Percentiles rank a stretch among this genome's conserved stretches.
phyloP scores from a whole-genome alignment of 1,284 basidiomycete genomes.

The Inonotus hispidus region DNA sequence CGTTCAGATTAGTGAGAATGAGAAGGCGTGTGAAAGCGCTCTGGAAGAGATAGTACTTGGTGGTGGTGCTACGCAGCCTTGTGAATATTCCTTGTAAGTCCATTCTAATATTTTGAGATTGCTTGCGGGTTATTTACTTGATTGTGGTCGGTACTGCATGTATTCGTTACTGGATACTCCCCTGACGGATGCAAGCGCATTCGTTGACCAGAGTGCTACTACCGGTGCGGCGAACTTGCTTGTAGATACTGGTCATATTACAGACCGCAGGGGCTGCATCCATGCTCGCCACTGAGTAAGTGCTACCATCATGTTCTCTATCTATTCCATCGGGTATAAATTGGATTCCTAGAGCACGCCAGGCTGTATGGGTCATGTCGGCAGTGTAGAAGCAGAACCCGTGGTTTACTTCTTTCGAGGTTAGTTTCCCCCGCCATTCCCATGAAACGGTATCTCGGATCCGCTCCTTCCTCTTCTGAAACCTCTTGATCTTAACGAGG shows the following conservation, averaged over 20 bases:
- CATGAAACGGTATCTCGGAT: neutral
- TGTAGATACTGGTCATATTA: slow-evolving; percentile 31
- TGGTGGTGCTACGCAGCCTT: slow-evolving; percentile 32
- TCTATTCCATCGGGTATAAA: neutral
- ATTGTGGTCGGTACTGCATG: slow-evolving; percentile 22
- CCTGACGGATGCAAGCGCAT: slow-evolving; percentile 40
- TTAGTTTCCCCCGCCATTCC: slow-evolving; percentile 22
- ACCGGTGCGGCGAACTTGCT: slow-evolving; percentile 47
- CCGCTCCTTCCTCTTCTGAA: slow-evolving; percentile 28
- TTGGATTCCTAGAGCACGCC: slow-evolving; percentile 30
- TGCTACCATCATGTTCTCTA: neutral
- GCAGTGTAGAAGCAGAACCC: slow-evolving; percentile 41
- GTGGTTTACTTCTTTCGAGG: slow-evolving; percentile 52
- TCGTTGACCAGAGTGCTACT: slow-evolving; percentile 46
- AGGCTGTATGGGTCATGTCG: slow-evolving; percentile 46
- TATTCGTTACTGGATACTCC: slow-evolving; percentile 38
- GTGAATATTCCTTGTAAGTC: slow-evolving; percentile 35
- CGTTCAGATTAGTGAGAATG: slow-evolving; percentile 45
- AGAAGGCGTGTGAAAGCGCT: slow-evolving; percentile 45
- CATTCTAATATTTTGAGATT: neutral
- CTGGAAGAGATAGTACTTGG: slow-evolving; percentile 39
- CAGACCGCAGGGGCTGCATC: slow-evolving; percentile 35
- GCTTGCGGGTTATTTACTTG: neutral
- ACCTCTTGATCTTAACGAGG: slow-evolving; percentile 46
- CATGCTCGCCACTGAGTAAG: slow-evolving; percentile 38